A percentile compares a stretch with the other conserved stretches of the same genome.
These are phyloP conservation scores for Coniella vitis DNA, from an alignment of 2,329 filamentous ascomycete genomes.

Conservation along the genomic window DNA sequence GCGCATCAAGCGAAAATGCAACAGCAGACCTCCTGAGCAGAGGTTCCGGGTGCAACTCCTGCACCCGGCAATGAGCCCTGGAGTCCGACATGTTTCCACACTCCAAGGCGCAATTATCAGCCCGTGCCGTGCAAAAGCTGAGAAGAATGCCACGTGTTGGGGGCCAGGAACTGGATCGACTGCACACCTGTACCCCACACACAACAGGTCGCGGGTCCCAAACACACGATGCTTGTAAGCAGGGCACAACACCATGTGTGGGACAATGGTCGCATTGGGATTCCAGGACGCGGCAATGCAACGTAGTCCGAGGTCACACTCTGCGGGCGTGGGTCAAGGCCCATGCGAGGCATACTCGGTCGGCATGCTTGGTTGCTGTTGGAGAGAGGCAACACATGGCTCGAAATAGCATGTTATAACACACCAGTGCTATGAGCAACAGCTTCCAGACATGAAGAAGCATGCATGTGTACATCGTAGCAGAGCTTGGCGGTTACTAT, in stretches of 20 bases:
- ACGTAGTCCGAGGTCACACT: neutral
- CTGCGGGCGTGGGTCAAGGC: neutral
- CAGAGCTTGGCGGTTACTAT: too few species aligned
- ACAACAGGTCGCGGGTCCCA: neutral
- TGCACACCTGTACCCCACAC: neutral
- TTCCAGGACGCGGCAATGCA: too few species aligned
- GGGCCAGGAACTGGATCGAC: conserved; percentile 1
- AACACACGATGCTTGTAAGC: neutral
- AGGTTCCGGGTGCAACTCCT: too few species aligned
- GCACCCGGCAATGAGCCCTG: too few species aligned
- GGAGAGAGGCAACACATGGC: too few species aligned
- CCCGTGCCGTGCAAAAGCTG: neutral
- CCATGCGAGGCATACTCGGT: neutral
- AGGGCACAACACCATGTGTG: neutral
- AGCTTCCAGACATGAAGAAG: too few species aligned
- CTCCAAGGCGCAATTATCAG: neutral
- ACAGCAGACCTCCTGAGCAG: too few species aligned
- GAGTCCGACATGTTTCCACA: neutral
- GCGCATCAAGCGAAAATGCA: too few species aligned
- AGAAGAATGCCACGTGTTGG: conserved; percentile 4
- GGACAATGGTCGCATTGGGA: neutral
- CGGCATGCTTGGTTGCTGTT: too few species aligned
- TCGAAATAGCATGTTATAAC: too few species aligned
- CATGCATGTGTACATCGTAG: too few species aligned
- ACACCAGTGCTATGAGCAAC: too few species aligned